Percentiles rank a stretch among this genome's conserved stretches.
These are phyloP conservation scores for Nyctanthes arbortristis DNA, from an alignment of 257 asterid species.

Conservation along the genomic window DNA sequence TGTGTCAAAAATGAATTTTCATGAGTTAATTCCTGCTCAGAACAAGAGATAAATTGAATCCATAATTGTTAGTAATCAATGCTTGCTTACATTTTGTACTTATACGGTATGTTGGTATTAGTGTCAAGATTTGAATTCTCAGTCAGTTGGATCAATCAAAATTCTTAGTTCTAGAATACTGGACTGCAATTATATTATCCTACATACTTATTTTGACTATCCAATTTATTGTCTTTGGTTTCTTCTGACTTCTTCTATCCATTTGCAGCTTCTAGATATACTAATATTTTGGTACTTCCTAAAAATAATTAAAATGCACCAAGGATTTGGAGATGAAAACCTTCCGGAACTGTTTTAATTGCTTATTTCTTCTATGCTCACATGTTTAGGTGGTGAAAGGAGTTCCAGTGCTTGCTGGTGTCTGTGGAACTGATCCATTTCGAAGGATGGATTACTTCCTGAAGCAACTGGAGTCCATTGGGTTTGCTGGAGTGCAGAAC, in stretches of 20 bases:
- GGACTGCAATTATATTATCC: background rate
- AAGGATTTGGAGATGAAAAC: background rate
- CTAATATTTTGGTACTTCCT: constrained; percentile 14
- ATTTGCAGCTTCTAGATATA: constrained; percentile 1
- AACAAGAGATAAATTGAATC: no score
- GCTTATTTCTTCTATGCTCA: constrained; percentile 23
- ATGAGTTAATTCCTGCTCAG: background rate
- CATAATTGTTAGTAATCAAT: background rate
- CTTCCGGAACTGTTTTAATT: constrained; percentile 10
- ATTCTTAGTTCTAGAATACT: background rate
- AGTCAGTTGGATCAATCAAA: background rate
- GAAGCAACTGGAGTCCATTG: constrained; percentile 90
- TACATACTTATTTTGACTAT: background rate
- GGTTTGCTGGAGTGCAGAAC: constrained; percentile 93
- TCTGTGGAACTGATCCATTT: constrained; percentile 96
- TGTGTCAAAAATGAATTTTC: background rate
- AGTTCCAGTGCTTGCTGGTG: constrained; percentile 98
- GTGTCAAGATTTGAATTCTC: background rate
- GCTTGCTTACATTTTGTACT: background rate
- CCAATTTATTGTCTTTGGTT: background rate
- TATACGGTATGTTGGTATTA: background rate
- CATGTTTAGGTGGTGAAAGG: constrained; percentile 70
- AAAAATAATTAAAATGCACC: constrained; percentile 1
- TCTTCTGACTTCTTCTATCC: background rate
- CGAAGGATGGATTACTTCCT: constrained; percentile 89